Percentiles rank a stretch among this genome's conserved stretches.
Evolutionary conservation across 352 stramenopile genomes (phyloP).

Genomic region (Phytophthora idaei): DNA sequence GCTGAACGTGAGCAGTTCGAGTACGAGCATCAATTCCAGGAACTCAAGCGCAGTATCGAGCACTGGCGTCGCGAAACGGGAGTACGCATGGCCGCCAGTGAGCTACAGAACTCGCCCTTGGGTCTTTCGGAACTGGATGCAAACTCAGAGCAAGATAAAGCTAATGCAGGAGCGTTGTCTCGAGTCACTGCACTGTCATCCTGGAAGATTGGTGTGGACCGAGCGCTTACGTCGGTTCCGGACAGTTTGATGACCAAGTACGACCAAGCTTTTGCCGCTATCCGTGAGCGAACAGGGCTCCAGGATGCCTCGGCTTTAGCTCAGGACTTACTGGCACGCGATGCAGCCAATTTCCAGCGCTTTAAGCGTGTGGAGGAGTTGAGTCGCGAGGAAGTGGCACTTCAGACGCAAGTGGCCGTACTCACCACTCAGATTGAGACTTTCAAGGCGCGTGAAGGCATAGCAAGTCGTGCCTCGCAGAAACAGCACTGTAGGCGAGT

Average conservation of each 20-base stretch:
- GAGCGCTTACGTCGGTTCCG: slow-evolving; percentile 50
- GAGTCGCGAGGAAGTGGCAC: slow-evolving; percentile 55
- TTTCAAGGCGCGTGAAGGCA: slow-evolving; percentile 73
- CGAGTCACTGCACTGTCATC: slow-evolving; percentile 62
- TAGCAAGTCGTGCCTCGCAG: slow-evolving; percentile 60
- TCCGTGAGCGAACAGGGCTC: slow-evolving; percentile 60
- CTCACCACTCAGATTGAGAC: slow-evolving; percentile 57
- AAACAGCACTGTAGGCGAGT: slow-evolving; percentile 60
- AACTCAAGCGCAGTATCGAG: slow-evolving; percentile 64
- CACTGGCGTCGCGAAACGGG: slow-evolving; percentile 43
- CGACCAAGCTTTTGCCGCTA: slow-evolving; percentile 64
- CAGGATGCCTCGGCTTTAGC: slow-evolving; percentile 57
- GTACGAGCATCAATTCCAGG: slow-evolving; percentile 72
- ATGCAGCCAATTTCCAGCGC: slow-evolving; percentile 82
- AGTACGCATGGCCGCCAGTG: slow-evolving; percentile 20
- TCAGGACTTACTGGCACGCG: slow-evolving; percentile 55
- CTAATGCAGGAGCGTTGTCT: slow-evolving; percentile 40
- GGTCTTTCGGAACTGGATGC: slow-evolving; percentile 15
- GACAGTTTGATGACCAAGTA: slow-evolving; percentile 65
- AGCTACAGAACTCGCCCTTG: slow-evolving; percentile 10
- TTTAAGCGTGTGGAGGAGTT: slow-evolving; percentile 80
- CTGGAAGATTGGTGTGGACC: slow-evolving; percentile 81
- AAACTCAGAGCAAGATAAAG: slow-evolving; percentile 28
- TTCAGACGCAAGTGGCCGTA: slow-evolving; percentile 56
- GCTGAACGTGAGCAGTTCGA: slow-evolving; percentile 58